These are phyloP conservation scores for Rhodotorula mucilaginosa DNA, from an alignment of 1,284 basidiomycete species.

Conservation along the genomic window DNA sequence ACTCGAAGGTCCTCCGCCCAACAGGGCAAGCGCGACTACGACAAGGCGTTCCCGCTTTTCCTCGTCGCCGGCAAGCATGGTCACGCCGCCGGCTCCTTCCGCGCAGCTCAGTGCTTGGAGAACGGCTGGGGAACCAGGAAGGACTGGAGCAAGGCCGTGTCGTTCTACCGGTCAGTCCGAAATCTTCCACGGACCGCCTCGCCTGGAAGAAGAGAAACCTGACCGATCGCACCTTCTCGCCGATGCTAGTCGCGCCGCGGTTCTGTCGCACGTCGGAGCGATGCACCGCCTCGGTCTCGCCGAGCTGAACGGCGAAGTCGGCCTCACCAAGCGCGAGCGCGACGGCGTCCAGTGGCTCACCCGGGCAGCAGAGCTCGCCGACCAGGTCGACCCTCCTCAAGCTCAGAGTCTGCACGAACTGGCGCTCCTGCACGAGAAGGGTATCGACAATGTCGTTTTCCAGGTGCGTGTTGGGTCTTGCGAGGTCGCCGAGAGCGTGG, in stretches of 20 bases:
- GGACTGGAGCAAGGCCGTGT: constrained; percentile 85
- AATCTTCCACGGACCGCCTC: neutral
- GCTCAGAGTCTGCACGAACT: constrained; percentile 90
- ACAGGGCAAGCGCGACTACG: constrained; percentile 84
- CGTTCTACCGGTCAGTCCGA: constrained; percentile 68
- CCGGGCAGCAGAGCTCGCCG: constrained; percentile 85
- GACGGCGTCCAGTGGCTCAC: constrained; percentile 99
- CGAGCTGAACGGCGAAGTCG: constrained; percentile 93
- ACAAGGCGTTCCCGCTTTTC: constrained; percentile 93
- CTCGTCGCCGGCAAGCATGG: constrained; percentile 95
- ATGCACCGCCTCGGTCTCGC: constrained; percentile 96
- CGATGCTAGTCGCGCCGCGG: constrained; percentile 72
- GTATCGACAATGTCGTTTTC: constrained; percentile 94
- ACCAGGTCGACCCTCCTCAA: constrained; percentile 41
- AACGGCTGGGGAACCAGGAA: constrained; percentile 97
- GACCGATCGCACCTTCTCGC: neutral
- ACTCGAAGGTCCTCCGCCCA: neutral
- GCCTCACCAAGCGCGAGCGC: constrained; percentile 78
- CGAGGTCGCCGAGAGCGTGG: neutral
- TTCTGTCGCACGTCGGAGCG: constrained; percentile 85
- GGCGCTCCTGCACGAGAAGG: constrained; percentile 89
- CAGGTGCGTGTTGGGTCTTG: constrained; percentile 51
- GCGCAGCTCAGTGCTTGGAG: constrained; percentile 96
- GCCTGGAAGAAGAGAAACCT: neutral
- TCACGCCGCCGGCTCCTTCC: constrained; percentile 94